phyloP scores from a whole-genome alignment of 257 asterid genomes.

The Nicotiana attenuata region DNA sequence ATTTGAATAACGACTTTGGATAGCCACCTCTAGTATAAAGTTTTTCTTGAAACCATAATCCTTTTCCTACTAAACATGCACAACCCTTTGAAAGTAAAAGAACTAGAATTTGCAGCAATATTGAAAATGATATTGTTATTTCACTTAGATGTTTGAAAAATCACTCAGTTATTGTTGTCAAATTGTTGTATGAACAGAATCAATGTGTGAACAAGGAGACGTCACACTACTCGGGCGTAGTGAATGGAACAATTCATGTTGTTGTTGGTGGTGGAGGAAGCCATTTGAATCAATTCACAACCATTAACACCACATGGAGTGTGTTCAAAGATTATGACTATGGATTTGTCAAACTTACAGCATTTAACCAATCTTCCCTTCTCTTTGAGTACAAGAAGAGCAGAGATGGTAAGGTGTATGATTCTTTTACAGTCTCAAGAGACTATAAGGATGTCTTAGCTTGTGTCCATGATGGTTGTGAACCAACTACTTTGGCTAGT shows the following conservation, averaged over 20 bases:
- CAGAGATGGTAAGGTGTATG: background rate
- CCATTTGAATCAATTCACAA: background rate
- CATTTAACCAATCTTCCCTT: background rate
- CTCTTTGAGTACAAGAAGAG: conserved; percentile 9
- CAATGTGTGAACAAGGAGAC: conserved; percentile 47
- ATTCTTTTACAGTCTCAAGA: conserved; percentile 2
- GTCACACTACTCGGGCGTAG: conserved; percentile 48
- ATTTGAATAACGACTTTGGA: no score
- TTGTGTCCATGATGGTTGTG: conserved; percentile 7
- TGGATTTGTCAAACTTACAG: conserved; percentile 7
- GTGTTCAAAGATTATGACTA: conserved; percentile 1
- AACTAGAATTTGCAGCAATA: background rate
- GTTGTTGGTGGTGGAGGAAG: conserved; percentile 72
- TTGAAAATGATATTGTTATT: background rate
- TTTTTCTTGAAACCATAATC: background rate
- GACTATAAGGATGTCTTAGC: conserved; percentile 6
- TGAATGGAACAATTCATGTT: conserved; percentile 23
- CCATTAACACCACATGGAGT: conserved; percentile 4
- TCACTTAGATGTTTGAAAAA: background rate
- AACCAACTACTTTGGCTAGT: conserved; percentile 8
- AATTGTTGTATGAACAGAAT: conserved; percentile 29
- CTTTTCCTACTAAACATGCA: background rate
- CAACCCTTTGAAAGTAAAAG: background rate
- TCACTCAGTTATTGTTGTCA: background rate
- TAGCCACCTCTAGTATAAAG: background rate